Percentiles rank a stretch among this genome's conserved stretches.
phyloP scores from a whole-genome alignment of 139 green algal species.

The Pleodorina starrii region DNA sequence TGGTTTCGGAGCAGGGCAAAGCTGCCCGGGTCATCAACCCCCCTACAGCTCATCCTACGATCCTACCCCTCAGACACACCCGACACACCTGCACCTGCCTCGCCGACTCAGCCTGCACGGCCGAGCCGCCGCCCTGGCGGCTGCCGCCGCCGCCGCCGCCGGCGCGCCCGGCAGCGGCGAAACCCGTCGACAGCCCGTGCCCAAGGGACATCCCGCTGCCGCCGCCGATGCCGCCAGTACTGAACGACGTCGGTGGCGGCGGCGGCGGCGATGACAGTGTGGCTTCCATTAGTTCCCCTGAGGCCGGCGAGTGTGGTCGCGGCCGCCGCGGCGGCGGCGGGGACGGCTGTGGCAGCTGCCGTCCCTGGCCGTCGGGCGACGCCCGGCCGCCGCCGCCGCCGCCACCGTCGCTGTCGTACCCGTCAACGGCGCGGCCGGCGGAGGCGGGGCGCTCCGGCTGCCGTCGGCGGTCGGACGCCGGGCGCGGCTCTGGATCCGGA shows the following conservation, averaged over 20 bases:
- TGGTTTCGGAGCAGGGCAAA: too few relatives aligned
- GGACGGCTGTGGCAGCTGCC: background rate
- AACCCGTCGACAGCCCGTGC: background rate
- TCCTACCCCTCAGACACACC: too few relatives aligned
- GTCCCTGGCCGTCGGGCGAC: background rate
- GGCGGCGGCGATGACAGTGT: background rate
- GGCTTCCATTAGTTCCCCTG: background rate
- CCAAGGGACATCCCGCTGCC: background rate
- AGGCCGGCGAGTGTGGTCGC: background rate
- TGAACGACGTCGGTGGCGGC: background rate
- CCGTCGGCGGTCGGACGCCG: background rate
- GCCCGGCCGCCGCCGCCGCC: background rate
- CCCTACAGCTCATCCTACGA: too few relatives aligned
- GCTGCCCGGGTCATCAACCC: too few relatives aligned
- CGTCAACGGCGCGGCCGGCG: background rate
- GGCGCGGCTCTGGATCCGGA: background rate
- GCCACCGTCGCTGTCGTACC: background rate
- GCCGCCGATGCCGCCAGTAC: background rate
- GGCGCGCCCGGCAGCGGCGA: background rate
- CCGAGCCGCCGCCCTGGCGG: background rate
- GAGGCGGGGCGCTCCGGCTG: background rate
- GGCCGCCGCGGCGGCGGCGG: background rate
- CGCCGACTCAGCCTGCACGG: background rate
- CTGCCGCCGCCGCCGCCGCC: background rate
- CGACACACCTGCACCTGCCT: conserved; percentile 8